These are phyloP conservation scores for Neonothopanus nambi DNA, from an alignment of 1,284 basidiomycete species.

Conservation along the genomic window DNA sequence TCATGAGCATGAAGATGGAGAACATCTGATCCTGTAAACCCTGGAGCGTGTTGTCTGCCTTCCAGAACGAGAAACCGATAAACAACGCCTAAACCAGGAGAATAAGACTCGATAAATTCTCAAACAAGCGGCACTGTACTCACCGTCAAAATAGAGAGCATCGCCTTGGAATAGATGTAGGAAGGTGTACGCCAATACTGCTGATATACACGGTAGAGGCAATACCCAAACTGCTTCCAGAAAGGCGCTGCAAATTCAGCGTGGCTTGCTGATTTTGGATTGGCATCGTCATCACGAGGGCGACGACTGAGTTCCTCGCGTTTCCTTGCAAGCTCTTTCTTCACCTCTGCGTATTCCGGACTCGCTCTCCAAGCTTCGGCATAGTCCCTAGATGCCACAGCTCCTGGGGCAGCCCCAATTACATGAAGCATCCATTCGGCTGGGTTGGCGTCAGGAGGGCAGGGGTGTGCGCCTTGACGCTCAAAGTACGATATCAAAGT, in stretches of 20 bases:
- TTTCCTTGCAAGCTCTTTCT: constrained; percentile 30
- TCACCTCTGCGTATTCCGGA: constrained; percentile 27
- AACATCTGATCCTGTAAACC: constrained; percentile 76
- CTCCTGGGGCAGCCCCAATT: constrained; percentile 23
- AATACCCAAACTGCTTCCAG: constrained; percentile 39
- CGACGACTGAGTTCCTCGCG: constrained; percentile 20
- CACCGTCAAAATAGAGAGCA: constrained; percentile 39
- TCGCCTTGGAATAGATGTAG: constrained; percentile 69
- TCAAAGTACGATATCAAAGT: constrained; percentile 56
- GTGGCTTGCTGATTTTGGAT: constrained; percentile 16
- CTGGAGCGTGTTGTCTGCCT: constrained; percentile 52
- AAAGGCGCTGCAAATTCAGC: constrained; percentile 44
- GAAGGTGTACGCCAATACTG: constrained; percentile 52
- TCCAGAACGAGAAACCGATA: constrained; percentile 68
- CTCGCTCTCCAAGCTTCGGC: constrained; percentile 32
- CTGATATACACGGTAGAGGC: constrained; percentile 29
- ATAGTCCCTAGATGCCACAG: constrained; percentile 33
- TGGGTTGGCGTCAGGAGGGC: constrained; percentile 24
- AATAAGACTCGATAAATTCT: not conserved
- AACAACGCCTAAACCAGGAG: constrained; percentile 36
- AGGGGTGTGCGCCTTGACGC: constrained; percentile 39
- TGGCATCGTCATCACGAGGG: constrained; percentile 14
- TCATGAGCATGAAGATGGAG: constrained; percentile 29
- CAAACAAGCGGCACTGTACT: not conserved
- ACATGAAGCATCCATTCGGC: constrained; percentile 30